Evolutionary conservation across 768 basidiomycete genomes (phyloP).

Genomic region (Chalciporus pseudorubinellus): DNA sequence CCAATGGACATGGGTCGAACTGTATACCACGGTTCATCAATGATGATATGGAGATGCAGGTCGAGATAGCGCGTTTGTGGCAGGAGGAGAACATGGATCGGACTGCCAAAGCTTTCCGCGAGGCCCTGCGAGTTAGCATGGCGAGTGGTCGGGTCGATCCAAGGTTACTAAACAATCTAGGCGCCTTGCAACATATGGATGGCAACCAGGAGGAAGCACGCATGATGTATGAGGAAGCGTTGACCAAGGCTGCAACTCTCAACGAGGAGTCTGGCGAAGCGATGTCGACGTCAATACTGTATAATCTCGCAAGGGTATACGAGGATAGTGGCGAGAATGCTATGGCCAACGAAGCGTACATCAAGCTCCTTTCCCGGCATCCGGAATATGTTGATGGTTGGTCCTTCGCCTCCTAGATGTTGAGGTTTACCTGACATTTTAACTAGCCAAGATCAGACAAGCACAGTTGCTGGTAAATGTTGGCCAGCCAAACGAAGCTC

Average conservation of each 20-base stretch:
- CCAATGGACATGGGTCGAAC: conserved; percentile 38
- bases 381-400: conserved; percentile 95
- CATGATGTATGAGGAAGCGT: conserved; percentile 68
- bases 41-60: conserved; percentile 83
- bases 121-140: conserved; percentile 67
- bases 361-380: conserved; percentile 83
- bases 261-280: conserved; percentile 54
- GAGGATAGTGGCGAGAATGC: conserved; percentile 77
- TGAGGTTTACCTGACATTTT: conserved; percentile 6
- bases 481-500: conserved; percentile 77
- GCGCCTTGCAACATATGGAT: conserved; percentile 69
- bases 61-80: conserved; percentile 91
- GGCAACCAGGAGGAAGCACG: conserved; percentile 55
- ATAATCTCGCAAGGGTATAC: conserved; percentile 89
- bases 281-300: conserved; percentile 79
- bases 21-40: conserved; percentile 52
- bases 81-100: conserved; percentile 76
- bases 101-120: conserved; percentile 67
- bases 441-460: conserved; percentile 85
- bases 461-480: conserved; percentile 72
- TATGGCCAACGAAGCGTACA: conserved; percentile 82
- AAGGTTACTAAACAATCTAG: conserved; percentile 78
- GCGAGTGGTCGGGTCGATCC: conserved; percentile 53
- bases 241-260: conserved; percentile 53
- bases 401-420: conserved; percentile 27